A percentile compares a stretch with the other conserved stretches of the same genome.
phyloP scores from a whole-genome alignment of 2,329 filamentous ascomycete genomes.

The Xylaria arbuscula region DNA sequence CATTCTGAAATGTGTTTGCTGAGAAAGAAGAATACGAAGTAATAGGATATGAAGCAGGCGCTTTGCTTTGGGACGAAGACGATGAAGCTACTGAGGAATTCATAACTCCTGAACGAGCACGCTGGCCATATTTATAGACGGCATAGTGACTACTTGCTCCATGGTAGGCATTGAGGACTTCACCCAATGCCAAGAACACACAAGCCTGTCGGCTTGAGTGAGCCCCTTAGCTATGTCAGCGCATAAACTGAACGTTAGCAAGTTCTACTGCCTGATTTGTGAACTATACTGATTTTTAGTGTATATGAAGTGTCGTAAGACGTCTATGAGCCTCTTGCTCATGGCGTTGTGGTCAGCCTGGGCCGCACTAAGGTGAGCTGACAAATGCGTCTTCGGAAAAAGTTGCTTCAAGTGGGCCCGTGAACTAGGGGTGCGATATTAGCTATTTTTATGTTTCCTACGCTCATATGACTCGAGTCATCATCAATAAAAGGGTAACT shows the following conservation, averaged over 20 bases:
- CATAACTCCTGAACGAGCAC: not conserved
- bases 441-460: not conserved
- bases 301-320: not conserved
- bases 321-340: not conserved
- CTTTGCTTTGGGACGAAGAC: not conserved
- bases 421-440: not conserved
- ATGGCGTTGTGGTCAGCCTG: constrained; percentile 1
- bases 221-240: not conserved
- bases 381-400: constrained; percentile 35
- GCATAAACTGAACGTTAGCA: not conserved
- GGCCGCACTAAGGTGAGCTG: constrained; percentile 11
- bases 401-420: constrained; percentile 39
- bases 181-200: not conserved
- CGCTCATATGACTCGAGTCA: not conserved
- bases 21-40: not conserved
- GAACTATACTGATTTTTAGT: not conserved
- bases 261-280: not conserved
- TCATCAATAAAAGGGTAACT: constrained; percentile 27
- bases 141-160: not conserved
- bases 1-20: constrained; percentile 36
- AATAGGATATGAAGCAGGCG: not conserved
- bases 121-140: constrained; percentile 25
- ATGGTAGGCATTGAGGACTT: not conserved
- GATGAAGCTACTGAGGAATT: constrained; percentile 9
- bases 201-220: not conserved